Evolutionary conservation across 1,284 basidiomycete genomes (phyloP), one percentile per base, ranked within the genome.

Genomic region (Neotropicomus parvogracilis): DNA sequence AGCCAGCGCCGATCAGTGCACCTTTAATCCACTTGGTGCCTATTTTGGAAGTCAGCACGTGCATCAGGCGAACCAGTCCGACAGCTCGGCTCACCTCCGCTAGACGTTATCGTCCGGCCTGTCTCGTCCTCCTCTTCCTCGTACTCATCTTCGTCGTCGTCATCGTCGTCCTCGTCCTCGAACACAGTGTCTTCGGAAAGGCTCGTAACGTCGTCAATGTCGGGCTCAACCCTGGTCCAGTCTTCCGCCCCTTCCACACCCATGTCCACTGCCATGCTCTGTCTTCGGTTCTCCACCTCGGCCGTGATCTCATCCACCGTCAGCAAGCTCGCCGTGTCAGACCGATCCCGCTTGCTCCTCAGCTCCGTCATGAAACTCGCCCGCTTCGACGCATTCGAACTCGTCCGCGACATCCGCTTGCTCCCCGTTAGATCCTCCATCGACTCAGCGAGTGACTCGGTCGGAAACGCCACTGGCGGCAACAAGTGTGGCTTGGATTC

Each of bases 11-110:
- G 58, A 99, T 98, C 54, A 99, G 80, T 3, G 95, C 95, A 43
- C 97, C 97, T 60, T 97, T 97, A 73, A 98, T 95, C 97, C 97
- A 99, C 69, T 97, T 97, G 66, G 89, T 90, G 12, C 82, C 88
- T 70, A 72, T 66, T 48, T 49, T 31, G 55, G 14, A 14, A 40
- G 31, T 51, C 2, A 54, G 27, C 46, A 31, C 46, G 48, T 39
- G 54, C 29, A 16, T 44, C 27, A 43, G 35, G 20, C 26, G 49
- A 24, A 9, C 14, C 3, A 10, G 34, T 33, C 48, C 28, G 34
- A 3, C 9, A 13, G 27, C 73, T n/a, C 13, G 29, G 34, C 74
- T 68, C 58, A 85, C 83, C 80, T 64, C 81, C 82, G 50, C 75
- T 79, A 1, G 83, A 85, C 35, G 78, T 84, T 54, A 84, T 80